phyloP scores from a whole-genome alignment of 306 rosid genomes.

The Lupinus albus region DNA sequence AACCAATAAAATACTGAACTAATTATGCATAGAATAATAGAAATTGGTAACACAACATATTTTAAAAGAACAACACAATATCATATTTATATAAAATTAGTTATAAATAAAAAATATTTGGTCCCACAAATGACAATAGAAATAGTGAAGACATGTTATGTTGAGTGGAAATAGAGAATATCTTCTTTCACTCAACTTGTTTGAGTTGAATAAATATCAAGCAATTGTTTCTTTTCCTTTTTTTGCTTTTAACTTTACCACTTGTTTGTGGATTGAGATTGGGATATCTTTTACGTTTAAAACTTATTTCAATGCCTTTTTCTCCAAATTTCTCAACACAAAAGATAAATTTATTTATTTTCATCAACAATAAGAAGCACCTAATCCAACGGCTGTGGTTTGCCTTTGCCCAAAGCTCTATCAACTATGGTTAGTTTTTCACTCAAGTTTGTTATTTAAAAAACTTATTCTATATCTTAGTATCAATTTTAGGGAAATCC shows the following conservation, averaged over 20 bases:
- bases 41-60: no score
- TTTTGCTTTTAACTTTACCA: no score
- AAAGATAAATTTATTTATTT: neutral
- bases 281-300: constrained; percentile 1
- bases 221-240: neutral
- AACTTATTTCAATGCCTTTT: neutral
- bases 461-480: no score
- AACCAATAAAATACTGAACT: no score
- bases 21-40: no score
- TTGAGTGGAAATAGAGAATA: neutral
- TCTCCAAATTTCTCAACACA: neutral
- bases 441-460: neutral
- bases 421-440: neutral
- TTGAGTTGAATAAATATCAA: constrained; percentile 34
- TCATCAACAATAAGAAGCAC: neutral
- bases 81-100: no score
- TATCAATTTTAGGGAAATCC: no score
- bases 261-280: neutral
- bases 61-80: no score
- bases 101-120: no score
- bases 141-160: neutral
- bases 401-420: neutral
- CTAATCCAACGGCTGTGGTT: constrained; percentile 26
- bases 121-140: neutral
- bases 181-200: constrained; percentile 40